Evolutionary conservation across 2,329 filamentous ascomycete species (phyloP), one percentile per base, ranked within the genome.

Genomic region (Monosporascus sp.): DNA sequence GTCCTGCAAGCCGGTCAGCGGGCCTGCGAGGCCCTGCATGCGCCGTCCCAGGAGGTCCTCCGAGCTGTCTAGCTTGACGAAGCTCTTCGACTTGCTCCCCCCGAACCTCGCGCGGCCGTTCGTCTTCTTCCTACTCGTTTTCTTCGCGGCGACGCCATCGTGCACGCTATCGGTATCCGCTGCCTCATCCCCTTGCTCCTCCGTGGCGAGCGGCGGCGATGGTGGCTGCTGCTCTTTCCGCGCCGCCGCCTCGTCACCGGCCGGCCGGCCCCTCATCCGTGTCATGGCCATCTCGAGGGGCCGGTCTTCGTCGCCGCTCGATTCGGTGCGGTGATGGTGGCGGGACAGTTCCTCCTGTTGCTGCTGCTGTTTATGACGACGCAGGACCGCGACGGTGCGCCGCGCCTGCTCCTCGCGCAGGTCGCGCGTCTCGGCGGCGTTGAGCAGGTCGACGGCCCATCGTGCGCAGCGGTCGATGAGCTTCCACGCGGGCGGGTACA

Each of bases 401-500:
- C 20, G 43, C 43, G 43, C 43, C 22, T 46, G 43, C 22, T 26
- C 43, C 22, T 26, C 43, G 24, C 22, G 40, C 20, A 43, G 5
- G n/a, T 67, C 71, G 26, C 69, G 71, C 50, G 65, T 71, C 47
- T 81, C 76, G 3, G 76, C 82, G 37, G 71, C 76, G 52, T 72
- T 72, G 49, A 96, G 93, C 0, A 91, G 79, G 27, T 91, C 85
- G 47, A 86, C 80, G 61, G 97, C 91, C 93, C 93, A 97, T 17
- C 78, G 74, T 0, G 85, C 87, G 58, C 88, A 90, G 36, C 87
- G 82, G 59, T 88, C 84, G 62, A 97, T 89, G 66, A 95, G 87
- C 64, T 87, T 88, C 90, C 91, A 96, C 1, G 90, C 92, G 8
- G 94, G 90, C 0, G 91, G 91, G 62, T 95, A 99, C 3, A 97